These are phyloP conservation scores for Annulohypoxylon truncatum DNA, from an alignment of 2,329 filamentous ascomycete species.

Conservation along the genomic window DNA sequence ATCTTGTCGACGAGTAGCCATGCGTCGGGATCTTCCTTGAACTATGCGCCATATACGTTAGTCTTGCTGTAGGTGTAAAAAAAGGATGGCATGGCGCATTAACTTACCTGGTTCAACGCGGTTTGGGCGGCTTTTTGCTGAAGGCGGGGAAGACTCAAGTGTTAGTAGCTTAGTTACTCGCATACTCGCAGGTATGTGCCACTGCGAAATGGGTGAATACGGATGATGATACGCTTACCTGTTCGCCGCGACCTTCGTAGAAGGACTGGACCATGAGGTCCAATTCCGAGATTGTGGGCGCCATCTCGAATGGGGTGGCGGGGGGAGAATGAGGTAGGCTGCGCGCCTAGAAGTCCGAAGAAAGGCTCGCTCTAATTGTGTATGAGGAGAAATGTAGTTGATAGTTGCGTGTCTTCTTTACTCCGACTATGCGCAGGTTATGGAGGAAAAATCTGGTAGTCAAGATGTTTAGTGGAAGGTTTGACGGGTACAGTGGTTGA, in stretches of 20 bases:
- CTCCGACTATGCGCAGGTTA: slow-evolving; percentile 1
- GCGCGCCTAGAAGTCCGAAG: slow-evolving; percentile 44
- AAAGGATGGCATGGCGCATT: slow-evolving; percentile 34
- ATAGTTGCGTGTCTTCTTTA: slow-evolving; percentile 6
- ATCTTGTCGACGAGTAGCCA: slow-evolving; percentile 99
- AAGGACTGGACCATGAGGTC: slow-evolving; percentile 96
- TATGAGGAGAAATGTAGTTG: slow-evolving; percentile 17
- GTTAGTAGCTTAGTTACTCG: slow-evolving; percentile 37
- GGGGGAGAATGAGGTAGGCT: slow-evolving; percentile 43
- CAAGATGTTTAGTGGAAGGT: background rate
- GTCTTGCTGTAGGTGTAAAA: slow-evolving; percentile 33
- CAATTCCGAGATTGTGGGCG: slow-evolving; percentile 88
- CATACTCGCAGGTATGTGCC: background rate
- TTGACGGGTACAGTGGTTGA: slow-evolving; percentile 1
- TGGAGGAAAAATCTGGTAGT: background rate
- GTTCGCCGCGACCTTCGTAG: slow-evolving; percentile 94
- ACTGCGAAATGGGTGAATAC: background rate
- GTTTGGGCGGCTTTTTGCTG: slow-evolving; percentile 97
- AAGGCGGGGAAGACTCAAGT: slow-evolving; percentile 50
- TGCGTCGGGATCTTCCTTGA: slow-evolving; percentile 98
- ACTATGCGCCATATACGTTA: slow-evolving; percentile 65
- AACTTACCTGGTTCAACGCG: slow-evolving; percentile 86
- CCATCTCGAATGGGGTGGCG: slow-evolving; percentile 59
- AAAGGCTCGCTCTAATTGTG: slow-evolving; percentile 40
- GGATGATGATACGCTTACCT: slow-evolving; percentile 67